Percentiles rank a stretch among this genome's conserved stretches.
phyloP scores from a whole-genome alignment of 176 grass and related monocot genomes.

The Urochloa ruziziensis region DNA sequence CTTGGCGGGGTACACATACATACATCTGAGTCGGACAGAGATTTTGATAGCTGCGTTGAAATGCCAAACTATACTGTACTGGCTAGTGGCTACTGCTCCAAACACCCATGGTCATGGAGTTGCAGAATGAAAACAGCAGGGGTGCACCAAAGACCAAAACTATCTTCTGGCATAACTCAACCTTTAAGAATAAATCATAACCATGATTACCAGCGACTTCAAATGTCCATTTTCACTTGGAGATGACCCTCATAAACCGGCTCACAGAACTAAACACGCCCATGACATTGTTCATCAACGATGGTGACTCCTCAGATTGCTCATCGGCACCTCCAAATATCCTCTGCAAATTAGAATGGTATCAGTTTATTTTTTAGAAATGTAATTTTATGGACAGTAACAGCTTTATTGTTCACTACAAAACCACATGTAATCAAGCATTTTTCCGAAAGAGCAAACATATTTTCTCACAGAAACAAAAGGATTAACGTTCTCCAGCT shows the following conservation, averaged over 20 bases:
- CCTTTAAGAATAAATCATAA: neutral
- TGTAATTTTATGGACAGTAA: neutral
- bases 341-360: slow-evolving; percentile 38
- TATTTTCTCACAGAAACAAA: neutral
- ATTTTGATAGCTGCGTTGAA: neutral
- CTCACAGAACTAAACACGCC: slow-evolving; percentile 68
- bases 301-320: slow-evolving; percentile 60
- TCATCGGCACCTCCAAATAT: slow-evolving; percentile 67
- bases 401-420: neutral
- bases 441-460: neutral
- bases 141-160: neutral
- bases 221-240: slow-evolving; percentile 46
- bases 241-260: slow-evolving; percentile 78
- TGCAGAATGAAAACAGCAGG: neutral
- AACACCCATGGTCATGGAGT: neutral
- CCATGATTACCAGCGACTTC: neutral
- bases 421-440: neutral
- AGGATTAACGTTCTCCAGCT: neutral
- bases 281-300: slow-evolving; percentile 69
- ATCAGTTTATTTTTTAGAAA: neutral
- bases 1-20: neutral
- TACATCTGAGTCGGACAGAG: neutral
- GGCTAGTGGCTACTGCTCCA: too few species aligned
- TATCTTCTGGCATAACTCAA: neutral
- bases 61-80: neutral